Evolutionary conservation across 1,284 basidiomycete genomes (phyloP), one percentile per base, ranked within the genome.

Genomic region (Microbotryomycetes sp.): DNA sequence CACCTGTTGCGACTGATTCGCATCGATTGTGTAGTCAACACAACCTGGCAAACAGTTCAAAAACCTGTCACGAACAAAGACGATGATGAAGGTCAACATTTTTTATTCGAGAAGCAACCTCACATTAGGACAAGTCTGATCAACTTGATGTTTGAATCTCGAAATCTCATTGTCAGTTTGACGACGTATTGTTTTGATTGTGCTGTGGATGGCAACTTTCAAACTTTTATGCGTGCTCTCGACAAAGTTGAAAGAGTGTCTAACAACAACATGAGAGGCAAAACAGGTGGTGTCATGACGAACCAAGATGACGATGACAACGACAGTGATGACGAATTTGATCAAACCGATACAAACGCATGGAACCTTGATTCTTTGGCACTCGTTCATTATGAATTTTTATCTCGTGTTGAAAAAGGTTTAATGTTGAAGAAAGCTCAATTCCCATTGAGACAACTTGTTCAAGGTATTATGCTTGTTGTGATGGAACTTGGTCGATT

Each of bases 281-380:
- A 19, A 42, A 12, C 36, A 12, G 36, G 19, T n/a, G 19, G 23
- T 26, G 31, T 31, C 9, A 26, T 28, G 19, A 28, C 23, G 12
- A 1, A 31, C 5, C 28, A 6, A 36, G 31, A 4, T 22, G 56
- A 58, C 15, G 56, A 52, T 7, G 45, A 30, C 3, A 30, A 32
- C 7, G 55, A 56, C 9, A 12, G 12, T 9, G 19, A 19, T 19
- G 36, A 42, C 36, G 36, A 42, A 42, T 47, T n/a, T 19, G 48
- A 31, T n/a, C 30, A 47, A 29, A 36, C 32, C 2, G 54, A 54
- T 15, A 14, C 14, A 12, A n/a, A 19, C 7, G 14, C 42, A n/a
- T 58, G 56, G 56, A 58, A 58, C 42, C 56, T 58, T 22, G 56
- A 58, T 15, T 28, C 56, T 16, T 49, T 58, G 30, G 29, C 23